Evolutionary conservation across 495 filamentous ascomycete species (phyloP), one percentile per base, ranked within the genome.

Genomic region (Penicillium daleae): DNA sequence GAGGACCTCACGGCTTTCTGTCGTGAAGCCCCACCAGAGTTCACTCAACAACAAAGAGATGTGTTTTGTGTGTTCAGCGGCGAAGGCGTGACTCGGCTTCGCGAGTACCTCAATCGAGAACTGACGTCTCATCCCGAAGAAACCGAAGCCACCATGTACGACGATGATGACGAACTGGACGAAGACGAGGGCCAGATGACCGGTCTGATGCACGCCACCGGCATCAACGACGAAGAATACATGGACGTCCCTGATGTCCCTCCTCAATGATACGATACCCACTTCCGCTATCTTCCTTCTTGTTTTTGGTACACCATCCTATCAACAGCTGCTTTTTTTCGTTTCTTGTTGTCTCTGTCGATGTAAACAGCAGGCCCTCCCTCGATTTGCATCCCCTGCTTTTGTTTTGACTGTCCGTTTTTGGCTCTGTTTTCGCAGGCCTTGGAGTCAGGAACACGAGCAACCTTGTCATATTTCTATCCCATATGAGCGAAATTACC

Each of bases 51-150:
- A 68, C 95, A 99, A 72, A 88, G 95, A 58, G 87, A 90, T 9
- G 92, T 98, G 22, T 99, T 96, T 74, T 99, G 96, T 72, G 96
- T 99, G 44, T 99, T 98, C 75, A 97, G 92, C 19, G 95, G 96
- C 10, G 80, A 85, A 37, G 93, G 93, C 22, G 96, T 99, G 29
- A 80, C 80, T 33, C 82, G 83, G 51, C 85, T 99, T 5, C 92
- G 96, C 26, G 78, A 85, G 26, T 87, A 90, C 67, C 81, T 99
- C 33, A 97, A 96, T 57, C 71, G 68, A 57, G 71, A 73, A 35
- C 62, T 60, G 22, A 53, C 67, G 4, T 62, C 67, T 35, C 63
- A 59, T 24, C 73, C 63, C 22, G 77, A 80, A 56, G 73, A 78
- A 59, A 76, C 74, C 17, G 80, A 83, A 68, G 79, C 77, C 21